Conservation (phyloP, 257 asterid genomes). For the Nicotiana benthamiana region DNA sequence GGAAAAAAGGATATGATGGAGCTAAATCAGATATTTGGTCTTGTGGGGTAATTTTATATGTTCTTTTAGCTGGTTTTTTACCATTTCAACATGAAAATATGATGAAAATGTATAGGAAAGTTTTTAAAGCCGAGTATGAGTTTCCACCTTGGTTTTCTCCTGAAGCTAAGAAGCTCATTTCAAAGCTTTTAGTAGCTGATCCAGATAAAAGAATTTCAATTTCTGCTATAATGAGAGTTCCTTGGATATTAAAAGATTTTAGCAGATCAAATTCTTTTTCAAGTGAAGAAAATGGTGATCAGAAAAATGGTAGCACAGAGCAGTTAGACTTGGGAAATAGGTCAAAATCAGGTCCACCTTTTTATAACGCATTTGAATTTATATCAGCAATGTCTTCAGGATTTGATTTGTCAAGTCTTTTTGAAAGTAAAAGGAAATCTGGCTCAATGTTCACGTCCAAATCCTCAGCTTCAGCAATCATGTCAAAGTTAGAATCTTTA, state of each 20-base stretch:
- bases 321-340: not conserved
- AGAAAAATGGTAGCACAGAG: conserved; percentile 14
- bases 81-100: conserved; percentile 69
- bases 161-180: conserved; percentile 45
- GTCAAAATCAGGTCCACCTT: conserved; percentile 54
- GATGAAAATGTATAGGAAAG: conserved; percentile 64
- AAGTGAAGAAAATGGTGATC: conserved; percentile 14
- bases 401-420: conserved; percentile 56
- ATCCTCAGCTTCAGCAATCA: conserved; percentile 39
- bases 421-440: conserved; percentile 38
- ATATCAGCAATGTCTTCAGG: conserved; percentile 88
- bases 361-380: conserved; percentile 67
- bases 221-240: conserved; percentile 36
- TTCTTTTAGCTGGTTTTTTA: conserved; percentile 56
- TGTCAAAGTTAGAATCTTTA: conserved; percentile 46
- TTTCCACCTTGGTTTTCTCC: conserved; percentile 67
- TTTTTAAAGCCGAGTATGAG: conserved; percentile 60
- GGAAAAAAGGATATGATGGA: conserved; percentile 74
- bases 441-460: conserved; percentile 61
- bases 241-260: conserved; percentile 58
- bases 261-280: conserved; percentile 27
- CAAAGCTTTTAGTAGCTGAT: conserved; percentile 54
- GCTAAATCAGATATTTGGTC: conserved; percentile 83
- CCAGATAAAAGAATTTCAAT: conserved; percentile 51
- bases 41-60: conserved; percentile 74